Base-by-base conservation (phyloP, 148 eudicot genomes). In the Dianthus caryophyllus region DNA sequence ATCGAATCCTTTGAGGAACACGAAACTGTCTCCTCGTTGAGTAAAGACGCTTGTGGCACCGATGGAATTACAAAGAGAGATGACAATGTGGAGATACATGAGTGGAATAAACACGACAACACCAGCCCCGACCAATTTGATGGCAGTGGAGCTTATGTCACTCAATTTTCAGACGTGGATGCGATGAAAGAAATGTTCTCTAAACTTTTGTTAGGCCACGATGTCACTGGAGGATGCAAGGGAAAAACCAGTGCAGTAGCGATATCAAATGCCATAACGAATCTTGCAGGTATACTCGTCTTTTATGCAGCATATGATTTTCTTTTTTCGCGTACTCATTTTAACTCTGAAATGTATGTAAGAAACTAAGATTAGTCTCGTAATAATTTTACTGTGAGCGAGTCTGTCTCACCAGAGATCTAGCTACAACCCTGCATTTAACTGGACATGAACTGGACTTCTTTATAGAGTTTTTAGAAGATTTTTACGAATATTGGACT, bases 141-240 rank as follows among this genome's bases (percentile, higher is more conserved):
- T 68, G 75, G 20, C 57, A 95, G 78, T 63, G 85, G 75, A 51
- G 66, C 76, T 59, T 70, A 80, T 56, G 65, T 30, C 25, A 66
- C 72, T 66, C 70, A 79, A 58, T 64, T 72, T 36, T 81, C 89
- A 21, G 97, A 95, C 68, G 74, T 84, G 2, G 89, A 90, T 16
- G 69, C 70, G 7, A 88, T 95, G 87, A 90, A 85, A 76, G 96
- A 90, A 65, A 84, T 74, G 58, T 95, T 86, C 50, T 90, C 96
- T 1, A 88, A 86, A 50, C 83, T 95, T 57, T 75, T 95, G 80
- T 79, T 95, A 43, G 99, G 99, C 53, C 96, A 90, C 61, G 99
- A 95, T 87, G 68, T 84, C 68, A 85, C 89, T 1, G 99, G 99
- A 36, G 99, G 99, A n/a, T 21, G 75, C 30, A 83, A 85, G 47